Conservation (phyloP, 345 rosid genomes). For the Citrus reticulata region DNA sequence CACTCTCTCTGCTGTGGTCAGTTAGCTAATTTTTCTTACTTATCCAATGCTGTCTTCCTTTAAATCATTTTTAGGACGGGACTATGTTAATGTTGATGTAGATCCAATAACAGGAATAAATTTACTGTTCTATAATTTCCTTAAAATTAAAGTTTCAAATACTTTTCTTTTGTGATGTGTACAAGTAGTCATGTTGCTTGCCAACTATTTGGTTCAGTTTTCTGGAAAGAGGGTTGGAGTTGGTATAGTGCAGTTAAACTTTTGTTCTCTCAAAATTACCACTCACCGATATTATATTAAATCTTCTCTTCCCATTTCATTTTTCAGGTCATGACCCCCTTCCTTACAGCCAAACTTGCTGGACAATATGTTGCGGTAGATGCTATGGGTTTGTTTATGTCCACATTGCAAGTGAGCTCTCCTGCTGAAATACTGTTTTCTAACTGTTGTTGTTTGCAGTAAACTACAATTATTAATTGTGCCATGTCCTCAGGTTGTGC, state of each 20-base stretch:
- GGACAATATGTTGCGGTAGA: slow-evolving; percentile 85
- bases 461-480: background rate
- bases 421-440: background rate
- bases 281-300: background rate
- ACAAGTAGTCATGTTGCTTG: background rate
- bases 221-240: background rate
- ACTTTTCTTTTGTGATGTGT: background rate
- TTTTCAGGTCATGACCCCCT: slow-evolving; percentile 83
- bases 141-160: no score
- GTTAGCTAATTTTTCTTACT: slow-evolving; percentile 23
- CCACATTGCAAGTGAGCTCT: slow-evolving; percentile 70
- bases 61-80: background rate
- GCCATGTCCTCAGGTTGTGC: slow-evolving; percentile 54
- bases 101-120: background rate
- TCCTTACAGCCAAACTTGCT: slow-evolving; percentile 80
- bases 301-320: slow-evolving; percentile 3
- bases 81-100: background rate
- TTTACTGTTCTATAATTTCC: background rate
- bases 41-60: slow-evolving; percentile 7
- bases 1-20: slow-evolving; percentile 85
- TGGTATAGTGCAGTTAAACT: background rate
- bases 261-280: background rate
- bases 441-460: background rate
- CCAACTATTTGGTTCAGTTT: background rate
- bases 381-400: slow-evolving; percentile 58